These are phyloP conservation scores for Asterella californica DNA, from an alignment of 225 moss, liverwort and hornwort species.

Conservation along the genomic window DNA sequence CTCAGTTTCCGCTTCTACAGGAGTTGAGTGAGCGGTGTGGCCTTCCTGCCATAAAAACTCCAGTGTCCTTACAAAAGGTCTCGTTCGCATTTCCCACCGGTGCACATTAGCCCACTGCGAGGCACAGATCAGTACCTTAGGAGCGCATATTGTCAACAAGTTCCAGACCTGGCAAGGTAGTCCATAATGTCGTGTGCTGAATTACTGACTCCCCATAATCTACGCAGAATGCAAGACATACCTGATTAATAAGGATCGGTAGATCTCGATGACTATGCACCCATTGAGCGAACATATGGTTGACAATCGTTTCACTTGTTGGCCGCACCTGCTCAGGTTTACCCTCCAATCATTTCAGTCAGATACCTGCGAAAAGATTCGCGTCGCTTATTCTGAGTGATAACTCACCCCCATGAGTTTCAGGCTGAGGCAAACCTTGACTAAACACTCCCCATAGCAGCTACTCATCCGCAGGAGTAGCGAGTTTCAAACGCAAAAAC, in stretches of 20 bases:
- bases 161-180: neutral
- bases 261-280: constrained; percentile 93
- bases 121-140: neutral
- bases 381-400: constrained; percentile 27
- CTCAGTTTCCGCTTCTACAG: constrained; percentile 85
- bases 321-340: constrained; percentile 66
- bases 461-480: neutral
- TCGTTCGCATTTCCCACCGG: constrained; percentile 95
- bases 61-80: constrained; percentile 84
- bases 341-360: constrained; percentile 49
- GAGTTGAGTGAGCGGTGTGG: constrained; percentile 76
- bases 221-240: neutral
- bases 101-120: constrained; percentile 70
- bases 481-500: neutral
- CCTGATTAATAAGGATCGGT: constrained; percentile 84
- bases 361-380: constrained; percentile 48
- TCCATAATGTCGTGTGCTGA: neutral
- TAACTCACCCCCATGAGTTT: neutral
- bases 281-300: constrained; percentile 99
- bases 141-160: neutral
- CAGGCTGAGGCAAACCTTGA: neutral
- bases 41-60: constrained; percentile 99
- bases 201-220: neutral
- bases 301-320: constrained; percentile 95
- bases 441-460: neutral